Evolutionary conservation across 2,329 filamentous ascomycete genomes (phyloP), one percentile per base, ranked within the genome.

Genomic region (Penicillium sclerotiorum): DNA sequence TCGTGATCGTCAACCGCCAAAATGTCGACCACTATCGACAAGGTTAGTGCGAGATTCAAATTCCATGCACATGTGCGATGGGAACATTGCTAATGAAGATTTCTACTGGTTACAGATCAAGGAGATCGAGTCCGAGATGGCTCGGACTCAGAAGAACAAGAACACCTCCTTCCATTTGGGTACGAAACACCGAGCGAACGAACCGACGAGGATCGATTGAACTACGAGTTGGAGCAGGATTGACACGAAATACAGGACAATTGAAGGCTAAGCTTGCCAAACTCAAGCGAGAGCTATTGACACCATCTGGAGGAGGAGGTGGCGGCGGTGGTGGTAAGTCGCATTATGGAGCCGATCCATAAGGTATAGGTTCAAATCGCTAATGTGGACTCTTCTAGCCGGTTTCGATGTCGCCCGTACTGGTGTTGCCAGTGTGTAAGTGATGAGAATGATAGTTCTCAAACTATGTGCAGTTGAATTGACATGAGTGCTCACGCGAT

Each of bases 351-450:
- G 17, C 35, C 39, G 23, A 23, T 22, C 17, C 15, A 53, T 57
- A 28, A 23, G 22, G 17, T 38, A 38, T 27, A 33, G 39, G 25
- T 48, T 35, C 43, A 46, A n/a, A 42, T n/a, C 33, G 41, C 50
- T 62, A 61, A 60, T 60, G 42, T 23, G 45, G 58, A 49, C 51
- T 37, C 35, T 43, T 47, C 30, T 53, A 81, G 81, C 88, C 53
- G 94, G 94, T 50, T 99, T 99, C 80, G 94, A 99, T 78, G 94
- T 99, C 58, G 94, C 94, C 55, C 87, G 94, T 73, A 99, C 94
- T 44, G 94, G 94, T 80, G 94, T 97, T 57, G 94, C 94, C 59
- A 95, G 90, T 79, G 86, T 99, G 72, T 80, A 75, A 65, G 77
- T 78, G 28, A 21, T 5, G 32, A 12, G 21, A 2, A 21, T 3